Evolutionary conservation across 225 moss, liverwort and hornwort genomes (phyloP).

Genomic region (Takakia lepidozioides): DNA sequence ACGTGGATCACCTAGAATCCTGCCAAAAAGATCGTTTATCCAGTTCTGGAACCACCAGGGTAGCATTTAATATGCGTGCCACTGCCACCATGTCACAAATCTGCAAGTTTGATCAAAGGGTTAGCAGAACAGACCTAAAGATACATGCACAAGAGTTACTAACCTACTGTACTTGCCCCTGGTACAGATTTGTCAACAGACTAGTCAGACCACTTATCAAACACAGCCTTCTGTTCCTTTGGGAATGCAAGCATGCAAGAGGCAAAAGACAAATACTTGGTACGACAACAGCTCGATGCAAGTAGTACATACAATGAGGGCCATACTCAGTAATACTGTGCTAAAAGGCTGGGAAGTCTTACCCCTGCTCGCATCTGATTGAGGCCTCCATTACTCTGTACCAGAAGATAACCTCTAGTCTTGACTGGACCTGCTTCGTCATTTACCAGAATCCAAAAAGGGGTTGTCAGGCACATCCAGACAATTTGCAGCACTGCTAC

Average conservation of each 20-base stretch:
- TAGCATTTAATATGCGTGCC: constrained; percentile 92
- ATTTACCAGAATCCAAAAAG: neutral
- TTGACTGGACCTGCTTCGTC: constrained; percentile 22
- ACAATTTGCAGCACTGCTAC: neutral
- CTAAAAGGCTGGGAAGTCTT: constrained; percentile 17
- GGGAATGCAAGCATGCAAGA: too few relatives aligned
- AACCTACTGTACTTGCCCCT: too few relatives aligned
- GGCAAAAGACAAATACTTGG: too few relatives aligned
- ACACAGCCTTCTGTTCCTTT: too few relatives aligned
- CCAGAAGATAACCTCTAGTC: constrained; percentile 40
- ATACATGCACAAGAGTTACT: too few relatives aligned
- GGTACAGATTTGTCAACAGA: too few relatives aligned
- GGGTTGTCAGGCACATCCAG: neutral
- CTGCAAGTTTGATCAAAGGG: constrained; percentile 16
- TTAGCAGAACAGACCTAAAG: too few relatives aligned
- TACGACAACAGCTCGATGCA: too few relatives aligned
- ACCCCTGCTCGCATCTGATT: constrained; percentile 99
- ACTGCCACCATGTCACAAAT: constrained; percentile 99
- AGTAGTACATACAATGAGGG: too few relatives aligned
- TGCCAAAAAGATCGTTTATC: constrained; percentile 96
- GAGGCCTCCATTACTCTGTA: constrained; percentile 77
- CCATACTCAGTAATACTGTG: too few relatives aligned
- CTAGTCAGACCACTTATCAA: too few relatives aligned
- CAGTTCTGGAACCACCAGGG: constrained; percentile 82
- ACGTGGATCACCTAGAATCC: constrained; percentile 90